These are phyloP conservation scores for Eimeria acervulina DNA, from an alignment of 169 alveolate genomes.

Conservation along the genomic window DNA sequence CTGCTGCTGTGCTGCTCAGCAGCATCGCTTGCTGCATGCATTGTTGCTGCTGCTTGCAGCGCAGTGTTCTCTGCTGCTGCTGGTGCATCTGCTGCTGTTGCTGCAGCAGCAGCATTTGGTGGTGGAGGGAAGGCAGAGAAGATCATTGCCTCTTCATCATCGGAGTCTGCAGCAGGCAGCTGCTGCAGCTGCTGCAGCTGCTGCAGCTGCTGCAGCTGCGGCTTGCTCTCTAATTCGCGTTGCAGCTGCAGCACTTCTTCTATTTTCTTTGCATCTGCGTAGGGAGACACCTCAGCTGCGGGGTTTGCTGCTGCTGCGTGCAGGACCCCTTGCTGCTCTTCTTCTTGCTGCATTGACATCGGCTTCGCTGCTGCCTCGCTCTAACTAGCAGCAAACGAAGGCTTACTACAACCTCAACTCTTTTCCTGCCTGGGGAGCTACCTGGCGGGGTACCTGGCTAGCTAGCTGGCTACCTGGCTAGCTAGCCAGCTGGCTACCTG, in stretches of 20 bases:
- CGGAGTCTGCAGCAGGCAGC: neutral
- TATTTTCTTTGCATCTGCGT: neutral
- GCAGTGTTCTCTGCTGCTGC: neutral
- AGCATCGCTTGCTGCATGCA: no score
- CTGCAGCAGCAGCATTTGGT: neutral
- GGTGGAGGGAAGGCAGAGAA: neutral
- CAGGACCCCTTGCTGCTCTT: neutral
- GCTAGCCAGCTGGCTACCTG: no score
- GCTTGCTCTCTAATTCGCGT: neutral
- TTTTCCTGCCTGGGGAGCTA: no score
- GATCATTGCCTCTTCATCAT: neutral
- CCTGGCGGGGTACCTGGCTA: no score
- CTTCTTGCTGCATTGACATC: neutral
- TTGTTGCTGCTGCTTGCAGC: neutral
- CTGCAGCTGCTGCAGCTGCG: neutral
- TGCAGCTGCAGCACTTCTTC: constrained; percentile 10
- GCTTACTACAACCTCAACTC: no score
- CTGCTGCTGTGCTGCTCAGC: neutral
- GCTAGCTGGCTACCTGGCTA: no score
- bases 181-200: neutral
- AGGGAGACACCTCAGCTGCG: neutral
- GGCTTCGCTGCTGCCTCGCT: neutral
- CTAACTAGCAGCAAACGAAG: neutral
- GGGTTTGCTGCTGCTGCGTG: constrained; percentile 32
- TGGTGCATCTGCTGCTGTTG: neutral